Evolutionary conservation across 805 yeast species (phyloP).

Genomic region (Myxozyma neglecta): DNA sequence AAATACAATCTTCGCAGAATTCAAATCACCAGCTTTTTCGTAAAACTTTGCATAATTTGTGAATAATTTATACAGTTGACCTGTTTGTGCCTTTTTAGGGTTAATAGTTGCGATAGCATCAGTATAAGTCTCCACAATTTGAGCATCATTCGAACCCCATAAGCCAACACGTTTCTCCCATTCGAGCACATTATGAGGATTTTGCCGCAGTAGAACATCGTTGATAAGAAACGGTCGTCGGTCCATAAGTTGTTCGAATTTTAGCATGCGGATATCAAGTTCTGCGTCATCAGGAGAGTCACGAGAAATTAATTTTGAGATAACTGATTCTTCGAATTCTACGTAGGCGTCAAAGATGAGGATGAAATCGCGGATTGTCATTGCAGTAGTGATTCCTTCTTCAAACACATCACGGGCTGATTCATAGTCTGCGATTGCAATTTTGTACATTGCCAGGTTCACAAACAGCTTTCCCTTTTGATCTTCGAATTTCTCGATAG

Average conservation of each 20-base stretch:
- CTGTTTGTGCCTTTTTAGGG: slow-evolving; percentile 51
- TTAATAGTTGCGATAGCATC: slow-evolving; percentile 66
- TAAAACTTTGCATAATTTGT: slow-evolving; percentile 64
- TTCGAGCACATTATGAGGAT: slow-evolving; percentile 57
- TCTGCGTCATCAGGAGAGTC: slow-evolving; percentile 36
- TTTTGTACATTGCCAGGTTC: slow-evolving; percentile 51
- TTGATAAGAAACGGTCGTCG: slow-evolving; percentile 58
- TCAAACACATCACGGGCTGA: slow-evolving; percentile 50
- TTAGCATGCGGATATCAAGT: slow-evolving; percentile 48
- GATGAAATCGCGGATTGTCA: slow-evolving; percentile 62
- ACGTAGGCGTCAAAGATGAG: slow-evolving; percentile 61
- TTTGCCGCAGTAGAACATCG: slow-evolving; percentile 65
- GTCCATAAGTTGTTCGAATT: slow-evolving; percentile 58
- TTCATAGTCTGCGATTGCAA: slow-evolving; percentile 42
- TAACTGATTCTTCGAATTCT: slow-evolving; percentile 57
- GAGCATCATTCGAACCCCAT: slow-evolving; percentile 44
- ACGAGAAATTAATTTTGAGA: slow-evolving; percentile 41
- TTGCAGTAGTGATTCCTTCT: slow-evolving; percentile 49
- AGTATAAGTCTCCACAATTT: slow-evolving; percentile 58
- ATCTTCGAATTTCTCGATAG: slow-evolving; percentile 54
- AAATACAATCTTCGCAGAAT: slow-evolving; percentile 61
- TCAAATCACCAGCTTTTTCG: slow-evolving; percentile 53
- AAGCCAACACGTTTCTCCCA: slow-evolving; percentile 68
- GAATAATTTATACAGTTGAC: slow-evolving; percentile 62
- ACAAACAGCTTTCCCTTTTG: slow-evolving; percentile 54